Conservation (phyloP, 805 yeast genomes). For the Tetrapisispora taiwanensis region DNA sequence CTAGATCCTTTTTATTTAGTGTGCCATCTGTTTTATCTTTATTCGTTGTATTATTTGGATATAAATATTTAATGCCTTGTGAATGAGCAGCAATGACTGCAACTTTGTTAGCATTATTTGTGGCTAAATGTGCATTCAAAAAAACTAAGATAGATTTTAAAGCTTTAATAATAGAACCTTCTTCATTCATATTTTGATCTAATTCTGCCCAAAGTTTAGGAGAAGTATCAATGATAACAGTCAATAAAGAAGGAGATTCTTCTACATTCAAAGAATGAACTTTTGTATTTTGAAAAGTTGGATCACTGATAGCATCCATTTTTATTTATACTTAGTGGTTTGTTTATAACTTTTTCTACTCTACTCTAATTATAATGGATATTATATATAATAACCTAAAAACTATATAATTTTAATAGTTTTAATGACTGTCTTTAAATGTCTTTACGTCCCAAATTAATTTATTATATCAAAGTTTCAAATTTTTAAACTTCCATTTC, state of each 20-base stretch:
- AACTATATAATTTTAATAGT: too few relatives aligned
- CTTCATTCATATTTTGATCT: constrained; percentile 12
- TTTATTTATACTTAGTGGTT: neutral
- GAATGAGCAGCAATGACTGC: constrained; percentile 72
- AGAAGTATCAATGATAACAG: constrained; percentile 68
- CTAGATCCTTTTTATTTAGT: constrained; percentile 11
- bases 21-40: constrained; percentile 6
- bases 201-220: constrained; percentile 42
- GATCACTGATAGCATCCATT: constrained; percentile 31
- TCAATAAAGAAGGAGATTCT: constrained; percentile 69
- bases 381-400: too few relatives aligned
- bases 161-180: constrained; percentile 42
- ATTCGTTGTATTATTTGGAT: constrained; percentile 37
- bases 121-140: constrained; percentile 78
- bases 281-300: constrained; percentile 24
- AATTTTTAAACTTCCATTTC: too few relatives aligned
- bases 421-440: too few relatives aligned
- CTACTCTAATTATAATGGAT: too few relatives aligned
- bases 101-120: constrained; percentile 75
- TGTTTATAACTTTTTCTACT: too few relatives aligned
- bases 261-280: constrained; percentile 28
- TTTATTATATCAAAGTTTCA: too few relatives aligned
- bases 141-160: constrained; percentile 61
- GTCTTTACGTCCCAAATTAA: too few relatives aligned
- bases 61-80: constrained; percentile 55